These are phyloP conservation scores for Modicella reniformis DNA, from an alignment of 371 early-diverging fungal species.

Conservation along the genomic window DNA sequence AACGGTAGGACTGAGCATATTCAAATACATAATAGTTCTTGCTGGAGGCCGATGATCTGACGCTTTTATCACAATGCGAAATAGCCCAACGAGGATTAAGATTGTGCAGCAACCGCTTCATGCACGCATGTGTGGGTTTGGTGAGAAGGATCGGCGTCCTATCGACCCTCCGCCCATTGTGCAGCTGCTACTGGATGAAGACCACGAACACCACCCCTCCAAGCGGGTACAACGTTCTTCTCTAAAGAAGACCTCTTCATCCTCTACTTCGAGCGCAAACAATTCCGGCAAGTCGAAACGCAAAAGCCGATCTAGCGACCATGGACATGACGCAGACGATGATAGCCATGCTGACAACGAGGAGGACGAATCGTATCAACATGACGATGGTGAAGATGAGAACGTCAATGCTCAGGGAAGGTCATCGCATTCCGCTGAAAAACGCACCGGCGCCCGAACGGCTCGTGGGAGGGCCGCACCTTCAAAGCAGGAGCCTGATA, in stretches of 20 bases:
- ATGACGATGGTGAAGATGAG: constrained; percentile 19
- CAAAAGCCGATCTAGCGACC: background rate
- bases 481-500: background rate
- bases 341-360: constrained; percentile 12
- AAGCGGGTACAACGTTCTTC: constrained; percentile 26
- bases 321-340: constrained; percentile 6
- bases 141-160: constrained; percentile 80
- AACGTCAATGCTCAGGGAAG: background rate
- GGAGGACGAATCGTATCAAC: constrained; percentile 17
- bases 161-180: constrained; percentile 78
- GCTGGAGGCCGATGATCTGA: background rate
- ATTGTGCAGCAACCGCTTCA: constrained; percentile 82
- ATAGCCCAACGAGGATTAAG: constrained; percentile 51
- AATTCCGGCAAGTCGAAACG: background rate
- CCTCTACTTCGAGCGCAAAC: background rate
- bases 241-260: background rate
- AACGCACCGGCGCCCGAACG: background rate
- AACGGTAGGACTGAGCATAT: constrained; percentile 5
- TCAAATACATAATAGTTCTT: background rate
- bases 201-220: constrained; percentile 52
- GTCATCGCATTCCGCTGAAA: background rate
- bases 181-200: constrained; percentile 63
- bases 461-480: constrained; percentile 15
- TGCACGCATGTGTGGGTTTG: constrained; percentile 87
- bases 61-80: background rate